Evolutionary conservation across 1,284 basidiomycete genomes (phyloP).

Genomic region (Apiotrichum gracile): DNA sequence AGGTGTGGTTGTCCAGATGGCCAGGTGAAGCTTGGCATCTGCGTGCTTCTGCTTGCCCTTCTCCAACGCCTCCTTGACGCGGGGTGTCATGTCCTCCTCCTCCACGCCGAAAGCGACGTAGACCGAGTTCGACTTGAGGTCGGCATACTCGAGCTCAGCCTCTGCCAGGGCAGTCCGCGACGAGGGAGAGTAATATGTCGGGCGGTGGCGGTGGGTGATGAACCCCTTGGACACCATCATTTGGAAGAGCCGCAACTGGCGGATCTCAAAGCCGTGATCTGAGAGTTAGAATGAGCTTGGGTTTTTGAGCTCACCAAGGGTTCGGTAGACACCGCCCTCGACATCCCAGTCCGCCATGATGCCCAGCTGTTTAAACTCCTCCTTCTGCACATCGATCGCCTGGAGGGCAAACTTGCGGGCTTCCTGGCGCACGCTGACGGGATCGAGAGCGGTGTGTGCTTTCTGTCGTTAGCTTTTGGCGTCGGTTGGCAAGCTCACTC

Average conservation of each 20-base stretch:
- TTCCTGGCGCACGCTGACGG: conserved; percentile 62
- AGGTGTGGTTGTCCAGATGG: conserved; percentile 99
- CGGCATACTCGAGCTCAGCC: conserved; percentile 86
- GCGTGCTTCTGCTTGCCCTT: conserved; percentile 3
- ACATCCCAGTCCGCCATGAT: conserved; percentile 89
- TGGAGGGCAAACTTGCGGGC: conserved; percentile 69
- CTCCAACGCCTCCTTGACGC: conserved; percentile 22
- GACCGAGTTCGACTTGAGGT: conserved; percentile 81
- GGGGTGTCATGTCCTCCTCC: conserved; percentile 30
- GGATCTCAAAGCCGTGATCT: conserved; percentile 83
- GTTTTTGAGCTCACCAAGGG: conserved; percentile 58
- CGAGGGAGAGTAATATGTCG: conserved; percentile 93
- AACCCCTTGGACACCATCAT: conserved; percentile 72
- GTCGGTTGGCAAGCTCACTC: conserved; percentile 49
- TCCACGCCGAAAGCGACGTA: conserved; percentile 71
- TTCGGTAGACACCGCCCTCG: conserved; percentile 71
- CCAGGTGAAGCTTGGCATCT: conserved; percentile 51
- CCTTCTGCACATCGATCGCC: conserved; percentile 70
- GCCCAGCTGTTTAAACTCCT: conserved; percentile 74
- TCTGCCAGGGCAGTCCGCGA: conserved; percentile 92
- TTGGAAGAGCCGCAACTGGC: conserved; percentile 80
- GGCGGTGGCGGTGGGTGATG: too few species aligned
- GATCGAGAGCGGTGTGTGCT: conserved; percentile 52
- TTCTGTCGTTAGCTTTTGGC: conserved; percentile 16
- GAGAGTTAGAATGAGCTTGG: not conserved